phyloP scores from a whole-genome alignment of 2,329 filamentous ascomycete species.

The Lojkania enalia region DNA sequence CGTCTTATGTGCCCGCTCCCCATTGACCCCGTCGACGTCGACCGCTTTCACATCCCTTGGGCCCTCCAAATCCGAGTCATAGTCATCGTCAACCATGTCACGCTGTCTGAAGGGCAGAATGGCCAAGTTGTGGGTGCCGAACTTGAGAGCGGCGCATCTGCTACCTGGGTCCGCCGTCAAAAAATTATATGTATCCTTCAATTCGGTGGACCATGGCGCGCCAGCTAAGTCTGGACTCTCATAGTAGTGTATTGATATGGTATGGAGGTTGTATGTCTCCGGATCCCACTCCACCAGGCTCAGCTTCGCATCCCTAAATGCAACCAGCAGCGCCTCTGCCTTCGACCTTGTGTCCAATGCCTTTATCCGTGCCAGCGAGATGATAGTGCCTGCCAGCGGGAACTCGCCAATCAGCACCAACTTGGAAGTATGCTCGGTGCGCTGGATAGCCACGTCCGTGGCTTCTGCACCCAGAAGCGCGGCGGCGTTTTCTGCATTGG shows the following conservation, averaged over 20 bases:
- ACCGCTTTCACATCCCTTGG: constrained; percentile 34
- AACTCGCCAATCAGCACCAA: constrained; percentile 86
- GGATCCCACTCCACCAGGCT: constrained; percentile 94
- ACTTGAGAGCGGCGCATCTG: constrained; percentile 91
- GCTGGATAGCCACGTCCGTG: constrained; percentile 52
- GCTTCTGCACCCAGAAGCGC: constrained; percentile 56
- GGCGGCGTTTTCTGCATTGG: constrained; percentile 43
- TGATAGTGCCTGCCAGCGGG: constrained; percentile 79
- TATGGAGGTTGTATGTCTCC: constrained; percentile 75
- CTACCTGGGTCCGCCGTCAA: constrained; percentile 88
- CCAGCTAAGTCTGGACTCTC: constrained; percentile 88
- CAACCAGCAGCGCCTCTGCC: constrained; percentile 80
- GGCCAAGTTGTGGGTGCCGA: constrained; percentile 83
- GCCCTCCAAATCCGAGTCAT: constrained; percentile 79
- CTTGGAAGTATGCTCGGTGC: constrained; percentile 71
- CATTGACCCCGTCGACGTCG: constrained; percentile 43
- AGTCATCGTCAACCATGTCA: constrained; percentile 89
- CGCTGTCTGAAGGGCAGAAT: constrained; percentile 89
- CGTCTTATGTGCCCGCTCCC: constrained; percentile 53
- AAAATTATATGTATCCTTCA: constrained; percentile 77
- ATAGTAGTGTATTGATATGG: constrained; percentile 96
- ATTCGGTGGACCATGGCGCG: constrained; percentile 76
- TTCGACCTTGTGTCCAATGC: constrained; percentile 72
- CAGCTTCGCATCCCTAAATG: constrained; percentile 88
- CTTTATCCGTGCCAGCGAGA: constrained; percentile 78